Evolutionary conservation across 2,329 filamentous ascomycete genomes (phyloP).

Genomic region (Didymella sp.): DNA sequence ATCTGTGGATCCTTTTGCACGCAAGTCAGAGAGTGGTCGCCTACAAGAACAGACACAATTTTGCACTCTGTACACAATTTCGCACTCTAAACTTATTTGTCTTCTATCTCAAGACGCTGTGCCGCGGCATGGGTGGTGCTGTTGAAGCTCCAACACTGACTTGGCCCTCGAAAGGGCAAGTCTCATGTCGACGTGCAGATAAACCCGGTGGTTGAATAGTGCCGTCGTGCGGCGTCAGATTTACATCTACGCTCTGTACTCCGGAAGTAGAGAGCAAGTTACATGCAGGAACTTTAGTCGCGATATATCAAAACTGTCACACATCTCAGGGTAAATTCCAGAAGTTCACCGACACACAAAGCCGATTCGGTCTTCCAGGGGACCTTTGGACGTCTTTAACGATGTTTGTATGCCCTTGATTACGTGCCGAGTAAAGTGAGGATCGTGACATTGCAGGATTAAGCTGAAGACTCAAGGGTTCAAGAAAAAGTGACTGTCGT

Average conservation of each 20-base stretch:
- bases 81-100: neutral
- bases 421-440: neutral
- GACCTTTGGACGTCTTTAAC: neutral
- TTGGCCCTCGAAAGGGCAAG: neutral
- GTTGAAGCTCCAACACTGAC: neutral
- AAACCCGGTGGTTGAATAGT: conserved; percentile 12
- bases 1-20: neutral
- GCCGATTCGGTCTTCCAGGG: neutral
- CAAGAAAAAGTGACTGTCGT: no score
- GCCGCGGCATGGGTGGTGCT: neutral
- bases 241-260: neutral
- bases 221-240: conserved; percentile 4
- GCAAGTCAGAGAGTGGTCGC: neutral
- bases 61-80: neutral
- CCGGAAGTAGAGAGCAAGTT: neutral
- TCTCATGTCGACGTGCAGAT: conserved; percentile 7
- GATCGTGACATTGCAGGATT: no score
- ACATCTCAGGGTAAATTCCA: neutral
- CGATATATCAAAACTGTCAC: neutral
- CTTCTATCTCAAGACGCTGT: neutral
- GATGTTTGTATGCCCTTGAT: neutral
- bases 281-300: conserved; percentile 1
- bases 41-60: neutral
- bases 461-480: neutral
- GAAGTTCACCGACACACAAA: neutral